A percentile compares a stretch with the other conserved stretches of the same genome.
phyloP scores from a whole-genome alignment of 768 basidiomycete genomes.

The Russula abietina region DNA sequence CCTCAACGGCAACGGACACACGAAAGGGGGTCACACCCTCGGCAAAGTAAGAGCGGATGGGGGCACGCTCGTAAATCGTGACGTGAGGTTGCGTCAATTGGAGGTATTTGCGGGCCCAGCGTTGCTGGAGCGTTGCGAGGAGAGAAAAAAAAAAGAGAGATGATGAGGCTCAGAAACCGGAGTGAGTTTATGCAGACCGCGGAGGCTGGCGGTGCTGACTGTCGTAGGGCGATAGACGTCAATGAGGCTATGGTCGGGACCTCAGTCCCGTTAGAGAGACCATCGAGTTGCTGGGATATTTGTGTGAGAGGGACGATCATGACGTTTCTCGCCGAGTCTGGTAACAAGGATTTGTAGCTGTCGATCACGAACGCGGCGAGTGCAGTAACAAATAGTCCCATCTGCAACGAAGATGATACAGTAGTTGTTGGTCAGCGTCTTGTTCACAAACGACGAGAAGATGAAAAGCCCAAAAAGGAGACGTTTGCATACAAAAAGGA shows the following conservation, averaged over 20 bases:
- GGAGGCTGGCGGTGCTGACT: background rate
- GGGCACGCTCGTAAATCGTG: conserved; percentile 9
- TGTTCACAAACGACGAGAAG: background rate
- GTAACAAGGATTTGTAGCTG: conserved; percentile 17
- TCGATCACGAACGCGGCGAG: conserved; percentile 16
- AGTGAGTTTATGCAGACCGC: conserved; percentile 12
- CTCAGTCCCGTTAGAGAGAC: background rate
- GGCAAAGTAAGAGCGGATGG: conserved; percentile 8
- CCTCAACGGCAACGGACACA: background rate
- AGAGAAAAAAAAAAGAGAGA: conserved; percentile 13
- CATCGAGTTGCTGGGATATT: conserved; percentile 14
- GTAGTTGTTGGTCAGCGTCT: background rate
- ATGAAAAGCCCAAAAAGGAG: background rate
- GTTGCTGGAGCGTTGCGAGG: conserved; percentile 4
- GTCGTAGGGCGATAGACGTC: background rate
- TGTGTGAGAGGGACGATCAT: conserved; percentile 14
- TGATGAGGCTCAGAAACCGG: conserved; percentile 15
- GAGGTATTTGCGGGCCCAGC: conserved; percentile 16
- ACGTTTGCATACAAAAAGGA: conserved; percentile 10
- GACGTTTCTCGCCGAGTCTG: conserved; percentile 1
- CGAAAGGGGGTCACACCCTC: conserved; percentile 8
- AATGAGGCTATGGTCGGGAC: background rate
- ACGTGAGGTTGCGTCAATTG: background rate
- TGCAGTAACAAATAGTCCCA: conserved; percentile 10
- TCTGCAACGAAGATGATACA: conserved; percentile 1